Evolutionary conservation across 441 rosid species (phyloP), one percentile per base, ranked within the genome.

Genomic region (Erysimum pusillum): DNA sequence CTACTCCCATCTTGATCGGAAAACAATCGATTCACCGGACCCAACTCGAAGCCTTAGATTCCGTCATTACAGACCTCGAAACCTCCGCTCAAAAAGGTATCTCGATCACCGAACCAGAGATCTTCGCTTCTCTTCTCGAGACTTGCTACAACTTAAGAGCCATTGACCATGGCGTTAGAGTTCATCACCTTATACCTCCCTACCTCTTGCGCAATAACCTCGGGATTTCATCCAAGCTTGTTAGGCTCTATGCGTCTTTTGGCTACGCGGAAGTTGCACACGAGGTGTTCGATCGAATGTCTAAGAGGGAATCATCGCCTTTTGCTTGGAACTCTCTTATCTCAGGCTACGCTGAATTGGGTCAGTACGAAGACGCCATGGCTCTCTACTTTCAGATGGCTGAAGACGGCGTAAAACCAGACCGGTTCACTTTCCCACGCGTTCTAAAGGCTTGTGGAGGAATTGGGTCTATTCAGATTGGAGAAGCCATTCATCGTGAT

Each of bases 291-390:
- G 97, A 94, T 75, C 76, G 86, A 83, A 94, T 92, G 97, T 17
- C 84, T 44, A 87, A 59, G 31, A 76, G 94, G 61, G 73, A 79
- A 1, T 73, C 76, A 1, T 87, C 86, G 1, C 87, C 98, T n/a
- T 94, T 94, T 72, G 83, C 93, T 3, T 94, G 98, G 97, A 94
- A 94, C 71, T 92, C 98, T 59, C 91, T 92, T 41, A 87, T 94
- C 44, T 86, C 96, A 0, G 97, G 97, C 18, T 92, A 94, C 57
- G 82, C 90, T 2, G 91, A 86, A 73, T 62, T 73, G 76, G 94
- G 92, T 63, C 84, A 80, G 39, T 82, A 85, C 42, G 97, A 90
- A 79, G 97, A 92, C 38, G 97, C 97, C 25, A 77, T 94, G 82
- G 94, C 97, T 53, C 83, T 92, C 15, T 92, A 90, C 69, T 94